These are phyloP conservation scores for Debaryomycetaceae sp. DNA, from an alignment of 1,139 yeast species.

Conservation along the genomic window DNA sequence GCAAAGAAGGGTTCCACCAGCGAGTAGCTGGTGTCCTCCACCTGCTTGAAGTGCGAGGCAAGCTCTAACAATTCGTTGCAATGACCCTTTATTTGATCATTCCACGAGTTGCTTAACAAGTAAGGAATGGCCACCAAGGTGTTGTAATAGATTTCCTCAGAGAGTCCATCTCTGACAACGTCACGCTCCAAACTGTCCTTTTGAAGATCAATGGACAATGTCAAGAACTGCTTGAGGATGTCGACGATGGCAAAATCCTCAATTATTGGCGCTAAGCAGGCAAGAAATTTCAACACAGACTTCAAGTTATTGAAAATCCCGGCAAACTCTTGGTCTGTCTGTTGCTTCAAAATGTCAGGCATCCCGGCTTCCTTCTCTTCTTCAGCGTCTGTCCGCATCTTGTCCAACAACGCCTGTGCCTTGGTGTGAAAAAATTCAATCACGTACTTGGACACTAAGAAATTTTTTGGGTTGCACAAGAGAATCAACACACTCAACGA, in stretches of 20 bases:
- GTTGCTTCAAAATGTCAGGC: slow-evolving; percentile 8
- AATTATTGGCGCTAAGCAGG: slow-evolving; percentile 59
- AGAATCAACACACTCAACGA: slow-evolving; percentile 67
- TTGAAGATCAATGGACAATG: slow-evolving; percentile 56
- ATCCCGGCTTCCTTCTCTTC: slow-evolving; percentile 13
- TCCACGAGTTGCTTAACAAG: slow-evolving; percentile 45
- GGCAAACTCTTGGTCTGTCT: slow-evolving; percentile 35
- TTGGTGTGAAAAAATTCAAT: slow-evolving; percentile 66
- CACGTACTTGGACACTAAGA: slow-evolving; percentile 64
- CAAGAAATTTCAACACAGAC: slow-evolving; percentile 64
- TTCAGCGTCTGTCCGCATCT: slow-evolving; percentile 9
- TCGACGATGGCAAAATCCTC: slow-evolving; percentile 47
- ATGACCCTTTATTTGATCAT: slow-evolving; percentile 27
- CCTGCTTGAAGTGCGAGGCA: slow-evolving; percentile 35
- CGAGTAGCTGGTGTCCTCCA: slow-evolving; percentile 13
- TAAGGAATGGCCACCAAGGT: slow-evolving; percentile 69
- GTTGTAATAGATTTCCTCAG: slow-evolving; percentile 66
- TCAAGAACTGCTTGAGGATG: slow-evolving; percentile 53
- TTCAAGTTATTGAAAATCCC: slow-evolving; percentile 75
- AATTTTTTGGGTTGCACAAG: slow-evolving; percentile 62
- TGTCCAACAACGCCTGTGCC: slow-evolving; percentile 51
- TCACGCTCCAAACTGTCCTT: too few relatives aligned
- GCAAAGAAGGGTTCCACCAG: slow-evolving; percentile 37
- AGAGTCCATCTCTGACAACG: slow-evolving; percentile 47
- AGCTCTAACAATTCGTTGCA: slow-evolving; percentile 42